Evolutionary conservation across 495 filamentous ascomycete genomes (phyloP).

Genomic region (Cercophora samala): DNA sequence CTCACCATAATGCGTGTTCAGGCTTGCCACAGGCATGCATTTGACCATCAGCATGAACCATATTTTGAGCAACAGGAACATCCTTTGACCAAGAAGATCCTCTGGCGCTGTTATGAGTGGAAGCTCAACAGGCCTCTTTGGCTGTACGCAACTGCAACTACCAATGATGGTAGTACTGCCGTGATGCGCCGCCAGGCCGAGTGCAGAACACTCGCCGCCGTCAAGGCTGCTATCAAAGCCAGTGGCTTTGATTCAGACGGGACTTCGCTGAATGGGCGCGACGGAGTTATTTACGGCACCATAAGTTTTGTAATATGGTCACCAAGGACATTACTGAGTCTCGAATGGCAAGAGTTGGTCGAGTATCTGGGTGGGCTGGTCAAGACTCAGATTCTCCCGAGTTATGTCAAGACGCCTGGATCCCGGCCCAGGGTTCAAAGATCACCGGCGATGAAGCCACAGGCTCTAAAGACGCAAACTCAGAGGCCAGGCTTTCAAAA

Average conservation of each 20-base stretch:
- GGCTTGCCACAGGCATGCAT: background rate
- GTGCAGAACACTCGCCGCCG: constrained; percentile 30
- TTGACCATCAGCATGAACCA: background rate
- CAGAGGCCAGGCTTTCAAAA: background rate
- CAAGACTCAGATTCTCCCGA: background rate
- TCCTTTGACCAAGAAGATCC: background rate
- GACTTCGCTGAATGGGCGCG: constrained; percentile 20
- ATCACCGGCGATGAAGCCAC: background rate
- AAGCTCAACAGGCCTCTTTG: background rate
- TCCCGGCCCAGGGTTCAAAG: background rate
- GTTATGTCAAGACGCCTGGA: background rate
- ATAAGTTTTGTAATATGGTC: background rate
- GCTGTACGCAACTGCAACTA: background rate
- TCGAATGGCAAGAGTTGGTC: background rate
- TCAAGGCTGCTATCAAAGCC: constrained; percentile 46
- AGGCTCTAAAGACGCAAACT: background rate
- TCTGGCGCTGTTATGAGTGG: background rate
- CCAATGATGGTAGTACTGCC: background rate
- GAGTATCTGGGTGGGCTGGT: background rate
- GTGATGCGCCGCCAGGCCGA: background rate
- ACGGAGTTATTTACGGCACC: constrained; percentile 24
- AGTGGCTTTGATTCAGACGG: constrained; percentile 58
- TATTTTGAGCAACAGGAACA: background rate
- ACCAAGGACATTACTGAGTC: background rate
- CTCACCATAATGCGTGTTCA: background rate